Evolutionary conservation across 306 rosid species (phyloP), one percentile per base, ranked within the genome.

Genomic region (Trifolium dubium): DNA sequence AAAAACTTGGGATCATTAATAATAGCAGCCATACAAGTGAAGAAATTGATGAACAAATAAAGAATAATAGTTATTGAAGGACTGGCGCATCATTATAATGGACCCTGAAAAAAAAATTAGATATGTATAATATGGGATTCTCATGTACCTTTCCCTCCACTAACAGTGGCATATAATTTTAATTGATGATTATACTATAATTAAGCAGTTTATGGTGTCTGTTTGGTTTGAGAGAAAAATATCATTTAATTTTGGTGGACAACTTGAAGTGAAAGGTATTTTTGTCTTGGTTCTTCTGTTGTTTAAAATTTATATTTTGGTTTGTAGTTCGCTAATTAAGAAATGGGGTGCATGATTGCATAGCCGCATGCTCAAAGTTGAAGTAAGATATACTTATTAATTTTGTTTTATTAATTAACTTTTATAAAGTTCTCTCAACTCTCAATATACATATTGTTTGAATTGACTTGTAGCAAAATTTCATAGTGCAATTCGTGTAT

Each of bases 201-300:
- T 58, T 58, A 19, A 72, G 32, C 34, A 72, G 74, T 62, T 72
- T 60, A 80, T 46, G 87, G 82, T 43, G 58, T 83, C 62, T 76
- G 49, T 83, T 79, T 47, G 60, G 41, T 75, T 75, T 76, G 18
- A 31, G 8, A 68, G 8, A 79, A 23, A 34, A 6, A 4, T 2
- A 30, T 19, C 34, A 11, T 64, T 40, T 64, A 49, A 55, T 32
- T 68, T 49, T 60, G 60, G 73, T 35, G 60, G 79, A 76, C 77
- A 65, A 53, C 14, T 72, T 71, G 61, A 62, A 67, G 71, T 67
- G 82, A 83, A 76, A 37, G 43, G 63, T 47, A 72, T 3, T 17
- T 60, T 34, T 55, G 28, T 72, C 60, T 56, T 50, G 13, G 58
- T 40, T 73, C 62, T 13, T 50, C 64, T 53, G 14, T 64, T 73